Percentiles rank a stretch among this genome's conserved stretches.
Conservation (phyloP, 140 eudicot species). For the Eryngium alpinum region DNA sequence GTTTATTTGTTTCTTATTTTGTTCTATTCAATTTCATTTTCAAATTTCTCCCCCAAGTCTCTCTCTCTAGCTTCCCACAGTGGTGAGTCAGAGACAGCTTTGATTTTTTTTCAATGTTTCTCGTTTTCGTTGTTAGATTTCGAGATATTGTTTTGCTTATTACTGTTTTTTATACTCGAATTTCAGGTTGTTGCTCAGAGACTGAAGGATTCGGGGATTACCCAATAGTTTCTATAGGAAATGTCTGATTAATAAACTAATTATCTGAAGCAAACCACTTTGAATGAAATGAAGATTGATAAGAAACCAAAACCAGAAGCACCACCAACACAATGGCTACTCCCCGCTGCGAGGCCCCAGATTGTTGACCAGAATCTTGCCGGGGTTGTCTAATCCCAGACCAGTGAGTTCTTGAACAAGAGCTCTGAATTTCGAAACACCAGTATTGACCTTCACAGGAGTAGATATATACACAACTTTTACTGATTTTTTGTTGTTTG, state of each 20-base stretch:
- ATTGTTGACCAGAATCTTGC: constrained; percentile 2
- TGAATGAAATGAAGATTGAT: constrained; percentile 35
- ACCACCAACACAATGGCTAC: constrained; percentile 29
- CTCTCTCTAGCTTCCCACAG: not conserved
- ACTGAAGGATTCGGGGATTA: too few species aligned
- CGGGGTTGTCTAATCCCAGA: constrained; percentile 35
- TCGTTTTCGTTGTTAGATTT: too few species aligned
- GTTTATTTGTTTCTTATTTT: too few species aligned
- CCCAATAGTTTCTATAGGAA: too few species aligned
- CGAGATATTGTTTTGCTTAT: too few species aligned
- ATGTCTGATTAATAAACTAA: not conserved
- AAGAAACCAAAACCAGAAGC: constrained; percentile 32
- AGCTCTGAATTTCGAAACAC: constrained; percentile 41
- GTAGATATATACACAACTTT: constrained; percentile 57
- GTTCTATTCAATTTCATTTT: too few species aligned
- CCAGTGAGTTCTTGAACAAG: constrained; percentile 64
- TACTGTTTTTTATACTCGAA: too few species aligned
- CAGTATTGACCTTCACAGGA: constrained; percentile 50
- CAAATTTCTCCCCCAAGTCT: too few species aligned
- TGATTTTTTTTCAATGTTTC: too few species aligned
- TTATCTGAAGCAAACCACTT: constrained; percentile 24
- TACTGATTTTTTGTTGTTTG: constrained; percentile 2
- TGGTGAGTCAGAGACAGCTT: too few species aligned
- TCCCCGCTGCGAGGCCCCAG: constrained; percentile 41
- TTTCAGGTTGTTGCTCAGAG: too few species aligned